Percentiles rank a stretch among this genome's conserved stretches.
These are phyloP conservation scores for Volvox reticuliferus DNA, from an alignment of 139 green algal genomes.

Conservation along the genomic window DNA sequence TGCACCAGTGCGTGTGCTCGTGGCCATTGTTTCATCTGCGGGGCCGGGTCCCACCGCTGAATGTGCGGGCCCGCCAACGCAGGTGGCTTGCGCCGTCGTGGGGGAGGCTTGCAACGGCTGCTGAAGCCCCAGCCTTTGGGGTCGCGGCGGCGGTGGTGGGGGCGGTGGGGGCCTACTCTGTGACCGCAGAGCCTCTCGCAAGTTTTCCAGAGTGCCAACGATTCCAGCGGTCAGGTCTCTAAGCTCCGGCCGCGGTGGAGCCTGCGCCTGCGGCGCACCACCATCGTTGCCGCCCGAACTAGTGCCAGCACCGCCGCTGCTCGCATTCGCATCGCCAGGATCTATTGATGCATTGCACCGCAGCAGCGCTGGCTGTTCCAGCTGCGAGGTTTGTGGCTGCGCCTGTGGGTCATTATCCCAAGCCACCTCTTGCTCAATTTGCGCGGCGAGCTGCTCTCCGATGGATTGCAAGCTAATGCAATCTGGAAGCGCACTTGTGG, in stretches of 20 bases:
- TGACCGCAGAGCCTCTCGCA: conserved; percentile 20
- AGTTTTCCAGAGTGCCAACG: conserved; percentile 4
- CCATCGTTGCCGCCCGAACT: neutral
- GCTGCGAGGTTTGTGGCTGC: neutral
- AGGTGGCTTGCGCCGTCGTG: neutral
- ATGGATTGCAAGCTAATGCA: neutral
- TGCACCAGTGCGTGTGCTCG: too few species aligned
- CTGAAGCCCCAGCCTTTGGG: neutral
- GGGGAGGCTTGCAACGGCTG: neutral
- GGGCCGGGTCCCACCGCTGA: neutral
- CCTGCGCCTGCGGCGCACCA: neutral
- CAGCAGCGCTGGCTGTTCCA: neutral
- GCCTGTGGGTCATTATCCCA: neutral
- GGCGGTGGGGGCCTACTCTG: neutral
- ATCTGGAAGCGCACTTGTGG: neutral
- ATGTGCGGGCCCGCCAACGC: neutral
- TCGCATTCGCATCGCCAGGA: neutral
- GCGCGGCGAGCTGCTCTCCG: neutral
- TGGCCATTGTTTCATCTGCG: neutral
- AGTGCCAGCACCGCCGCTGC: neutral
- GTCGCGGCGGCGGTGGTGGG: neutral
- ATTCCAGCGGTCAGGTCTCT: conserved; percentile 21
- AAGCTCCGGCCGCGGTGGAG: neutral
- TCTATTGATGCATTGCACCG: neutral
- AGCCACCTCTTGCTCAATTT: neutral